Evolutionary conservation across 177 flowering plant species (phyloP).

Genomic region (Vitis hybrid): DNA sequence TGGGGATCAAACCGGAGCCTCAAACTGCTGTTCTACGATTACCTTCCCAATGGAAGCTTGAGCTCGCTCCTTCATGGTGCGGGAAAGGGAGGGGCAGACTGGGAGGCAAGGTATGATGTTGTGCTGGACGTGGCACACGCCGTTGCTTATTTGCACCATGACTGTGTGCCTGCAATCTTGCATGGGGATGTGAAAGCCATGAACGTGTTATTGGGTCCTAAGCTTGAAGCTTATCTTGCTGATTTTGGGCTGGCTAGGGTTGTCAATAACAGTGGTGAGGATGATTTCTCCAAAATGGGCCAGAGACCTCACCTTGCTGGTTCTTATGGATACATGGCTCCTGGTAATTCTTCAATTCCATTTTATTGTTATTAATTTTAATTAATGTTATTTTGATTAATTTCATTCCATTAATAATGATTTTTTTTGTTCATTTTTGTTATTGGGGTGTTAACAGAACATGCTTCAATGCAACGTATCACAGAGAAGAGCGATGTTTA

Average conservation of each 20-base stretch:
- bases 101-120: conserved; percentile 74
- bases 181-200: conserved; percentile 93
- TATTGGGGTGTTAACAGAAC: conserved; percentile 41
- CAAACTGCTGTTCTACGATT: conserved; percentile 76
- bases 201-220: conserved; percentile 72
- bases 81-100: conserved; percentile 63
- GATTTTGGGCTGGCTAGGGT: conserved; percentile 83
- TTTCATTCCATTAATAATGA: neutral
- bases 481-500: conserved; percentile 91
- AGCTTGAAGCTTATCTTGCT: conserved; percentile 68
- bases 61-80: conserved; percentile 72
- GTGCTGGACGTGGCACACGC: conserved; percentile 80
- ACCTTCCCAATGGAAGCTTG: conserved; percentile 85
- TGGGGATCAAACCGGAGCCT: conserved; percentile 63
- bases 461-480: conserved; percentile 59
- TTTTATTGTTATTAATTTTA: neutral
- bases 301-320: conserved; percentile 72
- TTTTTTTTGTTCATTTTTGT: neutral
- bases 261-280: conserved; percentile 25
- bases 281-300: conserved; percentile 27
- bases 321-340: conserved; percentile 95
- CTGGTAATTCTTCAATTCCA: conserved; percentile 42
- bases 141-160: conserved; percentile 86
- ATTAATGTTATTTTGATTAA: neutral
- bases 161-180: conserved; percentile 76